Evolutionary conservation across 306 rosid genomes (phyloP), one percentile per base, ranked within the genome.

Genomic region (Lablab purpureus): DNA sequence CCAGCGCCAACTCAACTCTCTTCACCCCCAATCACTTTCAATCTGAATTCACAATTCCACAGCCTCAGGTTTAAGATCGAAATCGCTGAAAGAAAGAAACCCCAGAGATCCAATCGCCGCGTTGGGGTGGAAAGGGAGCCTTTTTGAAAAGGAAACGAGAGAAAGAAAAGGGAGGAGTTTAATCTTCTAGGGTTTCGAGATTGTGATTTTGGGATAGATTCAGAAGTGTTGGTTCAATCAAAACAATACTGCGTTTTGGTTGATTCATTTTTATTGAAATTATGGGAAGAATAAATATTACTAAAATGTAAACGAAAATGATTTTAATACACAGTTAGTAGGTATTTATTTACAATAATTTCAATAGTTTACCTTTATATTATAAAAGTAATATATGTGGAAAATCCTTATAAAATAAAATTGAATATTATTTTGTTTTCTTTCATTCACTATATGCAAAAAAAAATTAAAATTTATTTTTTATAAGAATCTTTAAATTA

Each of bases 91-190:
- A 58, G 45, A 13, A 3, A 14, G 50, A 30, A 45, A 10, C 11
- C 40, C 68, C 71, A 62, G 78, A 83, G 91, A 90, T 89, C 87
- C 81, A 86, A 86, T 79, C 83, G 82, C 84, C 64, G 81, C 21
- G 77, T 79, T 73, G 82, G 84, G 86, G 77, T 7, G 40, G 51
- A 55, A 78, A 71, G 76, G 32, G 23, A 55, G 59, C 55, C 76
- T 71, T 10, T 55, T 80, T 45, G 80, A 62, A 36, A 51, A 40
- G 55, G 43, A 36, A 66, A 69, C 4, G 30, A 2, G 58, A 23
- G 25, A 43, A 34, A 30, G 49, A 15, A 41, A 63, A 14, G 13
- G 25, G 63, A 27, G 34, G 3, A 19, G 14, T 37, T 66, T 30
- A 8, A 22, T 40, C 32, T 68, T 50, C 40, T 80, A 82, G 89